Evolutionary conservation across 129 eudicot species (phyloP), one percentile per base, ranked within the genome.

Genomic region (Flaveria ramosissima): DNA sequence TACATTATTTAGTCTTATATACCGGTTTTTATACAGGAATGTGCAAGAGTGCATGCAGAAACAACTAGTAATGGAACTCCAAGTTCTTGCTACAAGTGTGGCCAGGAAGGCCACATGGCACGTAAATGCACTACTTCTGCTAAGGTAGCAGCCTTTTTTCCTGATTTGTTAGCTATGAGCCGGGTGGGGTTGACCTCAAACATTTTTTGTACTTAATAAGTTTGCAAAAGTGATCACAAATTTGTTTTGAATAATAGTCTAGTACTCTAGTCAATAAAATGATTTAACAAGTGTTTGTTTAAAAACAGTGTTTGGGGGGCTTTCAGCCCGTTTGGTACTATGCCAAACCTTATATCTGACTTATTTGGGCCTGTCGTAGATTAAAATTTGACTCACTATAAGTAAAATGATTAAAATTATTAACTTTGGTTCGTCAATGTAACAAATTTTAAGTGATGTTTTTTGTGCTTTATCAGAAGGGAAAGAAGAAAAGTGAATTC

Each of bases 61-160:
- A 71, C 88, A 51, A 69, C 79, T 62, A 83, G 77, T 70, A 70
- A 45, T 5, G 96, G 72, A 63, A 73, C 89, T 53, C 82, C 76
- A 64, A 85, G 80, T 83, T 85, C 86, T 6, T 92, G 97, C 82
- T 89, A 79, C 78, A 92, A 81, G 69, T 92, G 97, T 78, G 97
- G 97, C 5, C 85, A 78, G 73, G 89, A 62, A 76, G 97, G 97
- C 26, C 97, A 92, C 80, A 82, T 89, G 74, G 91, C 92, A 20
- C 96, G 96, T 53, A 93, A 89, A 89, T 93, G 98, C 85, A 60
- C 88, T 26, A 90, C 30, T 67, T 77, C 96, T 66, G 20, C 46
- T 10, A 87, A 85, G 91, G 97, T 90, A 83, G 36, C 23, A 14
- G 2, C 5, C 11, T 36, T 47, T 5, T 5, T 30, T 21, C 32